Evolutionary conservation across 495 filamentous ascomycete genomes (phyloP).

Genomic region (Aspergillus conjunctus): DNA sequence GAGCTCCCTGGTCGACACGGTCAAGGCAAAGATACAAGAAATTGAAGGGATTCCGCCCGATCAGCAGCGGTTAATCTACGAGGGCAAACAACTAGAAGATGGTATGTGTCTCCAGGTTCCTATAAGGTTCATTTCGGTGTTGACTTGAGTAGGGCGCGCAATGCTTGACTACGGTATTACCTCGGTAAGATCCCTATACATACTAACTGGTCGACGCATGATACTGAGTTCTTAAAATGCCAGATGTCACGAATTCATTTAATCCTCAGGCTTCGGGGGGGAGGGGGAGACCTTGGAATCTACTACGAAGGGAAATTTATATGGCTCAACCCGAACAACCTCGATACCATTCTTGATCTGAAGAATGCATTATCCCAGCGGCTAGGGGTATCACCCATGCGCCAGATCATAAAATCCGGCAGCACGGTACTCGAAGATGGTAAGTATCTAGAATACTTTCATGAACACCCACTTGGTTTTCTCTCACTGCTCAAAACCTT

Average conservation of each 20-base stretch:
- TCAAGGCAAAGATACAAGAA: neutral
- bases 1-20: neutral
- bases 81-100: slow-evolving; percentile 5
- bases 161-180: neutral
- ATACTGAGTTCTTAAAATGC: neutral
- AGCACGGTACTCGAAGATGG: neutral
- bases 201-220: no score
- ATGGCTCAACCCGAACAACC: neutral
- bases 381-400: neutral
- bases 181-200: neutral
- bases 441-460: neutral
- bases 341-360: neutral
- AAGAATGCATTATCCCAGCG: neutral
- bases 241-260: neutral
- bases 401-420: neutral
- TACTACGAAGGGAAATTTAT: neutral
- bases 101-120: neutral
- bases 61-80: neutral
- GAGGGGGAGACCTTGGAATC: neutral
- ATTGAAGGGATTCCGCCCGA: neutral
- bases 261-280: neutral
- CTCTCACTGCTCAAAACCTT: neutral
- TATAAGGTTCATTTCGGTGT: neutral
- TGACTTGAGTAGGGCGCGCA: neutral
- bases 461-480: no score